Base-by-base conservation (phyloP, 768 basidiomycete genomes). In the Boletus subparvulus region DNA sequence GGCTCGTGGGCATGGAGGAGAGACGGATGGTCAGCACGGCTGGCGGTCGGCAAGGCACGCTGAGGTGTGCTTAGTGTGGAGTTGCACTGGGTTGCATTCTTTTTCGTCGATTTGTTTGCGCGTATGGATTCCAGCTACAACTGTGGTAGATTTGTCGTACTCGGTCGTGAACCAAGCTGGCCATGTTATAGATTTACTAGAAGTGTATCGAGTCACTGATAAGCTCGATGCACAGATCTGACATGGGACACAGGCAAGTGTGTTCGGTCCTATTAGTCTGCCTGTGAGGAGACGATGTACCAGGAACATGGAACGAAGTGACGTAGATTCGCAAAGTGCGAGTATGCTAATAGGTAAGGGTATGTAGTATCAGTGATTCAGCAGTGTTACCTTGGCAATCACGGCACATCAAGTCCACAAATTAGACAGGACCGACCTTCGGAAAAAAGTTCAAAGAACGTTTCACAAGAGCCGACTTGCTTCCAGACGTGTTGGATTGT, bases 51-150 rank as follows among this genome's bases (percentile, higher is more conserved):
- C 58, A 55, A 7, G 39, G 54, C 35, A 32, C 28, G 19, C 33
- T 45, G n/a, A 60, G 58, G 52, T 42, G 49, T 42, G 56, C 42
- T 13, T 63, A 53, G 50, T 36, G 6, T 10, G 32, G 10, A 12
- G 11, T 28, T 14, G 19, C 4, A 9, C 6, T 32, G 16, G n/a
- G 21, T 36, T 16, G 26, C 1, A 1, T 57, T 47, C 11, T 44
- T 47, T 37, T 40, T 53, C 9, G n/a, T 66, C 45, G 65, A 68
- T 66, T 66, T 66, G 64, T 66, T 46, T 48, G 28, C 17, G 36
- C 3, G 5, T 14, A 17, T 50, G 48, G 41, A 30, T 37, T 49
- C 9, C 40, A 19, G 14, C 16, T 12, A 35, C 14, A 53, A 16
- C 6, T 32, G 7, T 30, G 41, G 10, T 49, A 19, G 54, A 37